These are phyloP conservation scores for Phaffomyces antillensis DNA, from an alignment of 805 yeast genomes.

Conservation along the genomic window DNA sequence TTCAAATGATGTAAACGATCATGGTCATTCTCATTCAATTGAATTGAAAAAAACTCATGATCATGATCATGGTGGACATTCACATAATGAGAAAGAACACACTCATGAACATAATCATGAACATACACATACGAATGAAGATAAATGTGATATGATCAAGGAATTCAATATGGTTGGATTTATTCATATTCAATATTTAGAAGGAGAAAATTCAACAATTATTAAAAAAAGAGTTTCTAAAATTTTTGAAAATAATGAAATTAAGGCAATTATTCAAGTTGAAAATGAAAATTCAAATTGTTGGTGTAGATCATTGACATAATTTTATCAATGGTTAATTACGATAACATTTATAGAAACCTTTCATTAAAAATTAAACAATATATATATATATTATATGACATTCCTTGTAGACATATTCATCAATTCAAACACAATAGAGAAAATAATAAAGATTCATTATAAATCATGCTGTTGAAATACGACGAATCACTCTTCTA, in stretches of 20 bases:
- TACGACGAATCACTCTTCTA: slow-evolving; percentile 44
- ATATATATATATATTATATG: no score
- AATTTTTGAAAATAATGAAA: slow-evolving; percentile 41
- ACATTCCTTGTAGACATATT: not conserved
- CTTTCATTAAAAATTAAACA: no score
- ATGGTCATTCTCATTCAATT: slow-evolving; percentile 20
- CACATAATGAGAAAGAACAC: not conserved
- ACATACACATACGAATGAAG: not conserved
- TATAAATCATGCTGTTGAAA: not conserved
- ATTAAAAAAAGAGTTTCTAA: slow-evolving; percentile 55
- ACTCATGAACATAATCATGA: slow-evolving; percentile 2
- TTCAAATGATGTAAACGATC: slow-evolving; percentile 12
- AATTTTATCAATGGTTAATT: no score
- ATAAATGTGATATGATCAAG: not conserved
- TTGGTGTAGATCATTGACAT: slow-evolving; percentile 51
- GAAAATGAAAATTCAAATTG: slow-evolving; percentile 58
- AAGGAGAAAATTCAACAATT: slow-evolving; percentile 57
- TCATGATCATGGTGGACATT: slow-evolving; percentile 16
- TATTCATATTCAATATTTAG: slow-evolving; percentile 66
- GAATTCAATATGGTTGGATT: slow-evolving; percentile 54
- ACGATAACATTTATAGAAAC: no score
- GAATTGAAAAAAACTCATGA: not conserved
- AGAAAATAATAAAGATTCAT: no score
- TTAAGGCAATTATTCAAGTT: slow-evolving; percentile 57
- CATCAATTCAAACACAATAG: no score